These are phyloP conservation scores for Knoxia roxburghii DNA, from an alignment of 257 asterid species.

Conservation along the genomic window DNA sequence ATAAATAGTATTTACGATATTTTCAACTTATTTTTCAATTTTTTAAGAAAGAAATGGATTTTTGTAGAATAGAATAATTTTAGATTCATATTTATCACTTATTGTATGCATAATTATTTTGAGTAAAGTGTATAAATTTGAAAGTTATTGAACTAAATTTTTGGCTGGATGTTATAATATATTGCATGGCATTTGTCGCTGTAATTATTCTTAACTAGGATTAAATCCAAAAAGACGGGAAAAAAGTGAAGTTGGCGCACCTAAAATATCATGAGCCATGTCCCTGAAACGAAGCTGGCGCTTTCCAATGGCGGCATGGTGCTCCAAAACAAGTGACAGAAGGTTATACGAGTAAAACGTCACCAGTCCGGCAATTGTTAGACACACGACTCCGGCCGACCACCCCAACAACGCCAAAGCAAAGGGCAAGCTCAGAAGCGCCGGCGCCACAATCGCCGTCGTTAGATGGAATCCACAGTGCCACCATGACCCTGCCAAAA, in stretches of 20 bases:
- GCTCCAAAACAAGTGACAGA: constrained; percentile 54
- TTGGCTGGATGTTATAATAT: too few species aligned
- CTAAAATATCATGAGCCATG: constrained; percentile 72
- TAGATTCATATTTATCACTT: too few species aligned
- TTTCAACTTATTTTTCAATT: too few species aligned
- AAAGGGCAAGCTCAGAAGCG: constrained; percentile 55
- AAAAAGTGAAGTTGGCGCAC: constrained; percentile 16
- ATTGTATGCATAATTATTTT: too few species aligned
- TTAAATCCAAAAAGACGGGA: too few species aligned
- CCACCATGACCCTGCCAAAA: constrained; percentile 56
- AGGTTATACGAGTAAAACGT: constrained; percentile 65
- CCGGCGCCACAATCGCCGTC: constrained; percentile 67
- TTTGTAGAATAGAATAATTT: too few species aligned
- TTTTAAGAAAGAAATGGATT: too few species aligned
- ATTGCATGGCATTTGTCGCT: too few species aligned
- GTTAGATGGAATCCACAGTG: constrained; percentile 73
- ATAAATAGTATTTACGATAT: too few species aligned
- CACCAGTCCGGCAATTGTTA: constrained; percentile 34
- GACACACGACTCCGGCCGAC: constrained; percentile 50
- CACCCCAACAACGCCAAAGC: constrained; percentile 54
- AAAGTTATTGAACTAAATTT: too few species aligned
- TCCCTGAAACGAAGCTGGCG: constrained; percentile 64
- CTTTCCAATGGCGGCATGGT: constrained; percentile 50
- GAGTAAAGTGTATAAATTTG: too few species aligned
- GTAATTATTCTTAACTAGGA: too few species aligned